Percentiles rank a stretch among this genome's conserved stretches.
Evolutionary conservation across 75 land plant genomes (phyloP).

Genomic region (Selaginella moellendorffii): DNA sequence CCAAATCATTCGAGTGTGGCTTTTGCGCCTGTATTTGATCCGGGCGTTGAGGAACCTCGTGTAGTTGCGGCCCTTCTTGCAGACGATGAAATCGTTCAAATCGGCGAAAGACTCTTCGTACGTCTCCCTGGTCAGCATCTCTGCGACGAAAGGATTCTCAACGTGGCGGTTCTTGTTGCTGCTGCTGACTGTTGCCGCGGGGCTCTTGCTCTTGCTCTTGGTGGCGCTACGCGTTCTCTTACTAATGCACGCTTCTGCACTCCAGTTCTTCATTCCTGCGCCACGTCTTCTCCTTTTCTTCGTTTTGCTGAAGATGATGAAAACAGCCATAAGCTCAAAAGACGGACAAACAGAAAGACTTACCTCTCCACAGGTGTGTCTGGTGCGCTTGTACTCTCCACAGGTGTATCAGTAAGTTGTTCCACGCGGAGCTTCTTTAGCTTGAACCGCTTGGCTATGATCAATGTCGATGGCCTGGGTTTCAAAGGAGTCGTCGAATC

Average conservation of each 20-base stretch:
- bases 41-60: slow-evolving; percentile 7
- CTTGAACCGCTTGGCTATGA: background rate
- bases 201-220: background rate
- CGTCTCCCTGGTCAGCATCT: background rate
- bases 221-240: background rate
- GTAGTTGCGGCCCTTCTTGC: background rate
- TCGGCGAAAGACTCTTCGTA: background rate
- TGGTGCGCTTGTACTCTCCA: no score
- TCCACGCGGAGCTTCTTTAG: background rate
- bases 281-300: no score
- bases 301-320: background rate
- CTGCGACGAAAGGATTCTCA: background rate
- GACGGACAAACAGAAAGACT: background rate
- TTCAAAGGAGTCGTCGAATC: background rate
- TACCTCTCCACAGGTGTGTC: background rate
- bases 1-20: background rate
- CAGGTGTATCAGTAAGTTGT: no score
- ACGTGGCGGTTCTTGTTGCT: background rate
- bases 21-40: background rate
- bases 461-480: background rate
- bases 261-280: no score
- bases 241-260: no score
- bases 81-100: background rate
- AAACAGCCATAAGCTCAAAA: background rate
- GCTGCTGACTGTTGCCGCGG: background rate